Evolutionary conservation across 2,329 filamentous ascomycete species (phyloP), one percentile per base, ranked within the genome.

Genomic region (Scytalidium lignicola): DNA sequence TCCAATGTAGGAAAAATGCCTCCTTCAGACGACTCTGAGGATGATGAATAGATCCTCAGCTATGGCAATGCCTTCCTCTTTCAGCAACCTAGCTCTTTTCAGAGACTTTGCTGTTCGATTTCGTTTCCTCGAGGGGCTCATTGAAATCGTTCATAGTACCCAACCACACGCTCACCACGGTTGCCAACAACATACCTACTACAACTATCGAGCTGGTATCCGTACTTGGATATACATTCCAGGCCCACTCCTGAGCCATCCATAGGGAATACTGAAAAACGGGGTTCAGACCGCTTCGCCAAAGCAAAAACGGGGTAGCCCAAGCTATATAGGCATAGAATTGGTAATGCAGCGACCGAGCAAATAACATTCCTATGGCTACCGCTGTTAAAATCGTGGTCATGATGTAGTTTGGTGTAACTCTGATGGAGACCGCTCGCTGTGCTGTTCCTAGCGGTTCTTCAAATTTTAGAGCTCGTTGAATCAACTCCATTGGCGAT

Each of bases 1-100:
- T 91, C 88, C 10, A 88, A 76, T 17, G 82, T 90, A 5, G 90
- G 90, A 57, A 90, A 86, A 70, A 83, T 96, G 84, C 90, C 90
- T 21, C 86, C 89, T 2, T 85, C 82, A 50, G 87, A 88, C 61
- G 85, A 88, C 19, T 89, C 90, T 46, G 86, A 88, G 47, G 32
- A 37, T n/a, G 84, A 88, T 22, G 71, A 70, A 59, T 73, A 54
- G 53, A 53, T 48, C 23, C 19, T 29, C 45, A 46, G 46, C 28
- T 46, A 28, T 21, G n/a, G 26, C 23, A 37, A 52, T 37, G 46
- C 46, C 52, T 19, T 51, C 52, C 37, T 41, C 21, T 43, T 21
- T 39, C 10, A n/a, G 32, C 7, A 37, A 17, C 15, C 44, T 22
- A 13, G 43, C 20, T 19, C 8, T 44, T 13, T 37, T n/a, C n/a